Conservation (phyloP, 2,329 filamentous ascomycete genomes). For the Apiospora phragmitis region DNA sequence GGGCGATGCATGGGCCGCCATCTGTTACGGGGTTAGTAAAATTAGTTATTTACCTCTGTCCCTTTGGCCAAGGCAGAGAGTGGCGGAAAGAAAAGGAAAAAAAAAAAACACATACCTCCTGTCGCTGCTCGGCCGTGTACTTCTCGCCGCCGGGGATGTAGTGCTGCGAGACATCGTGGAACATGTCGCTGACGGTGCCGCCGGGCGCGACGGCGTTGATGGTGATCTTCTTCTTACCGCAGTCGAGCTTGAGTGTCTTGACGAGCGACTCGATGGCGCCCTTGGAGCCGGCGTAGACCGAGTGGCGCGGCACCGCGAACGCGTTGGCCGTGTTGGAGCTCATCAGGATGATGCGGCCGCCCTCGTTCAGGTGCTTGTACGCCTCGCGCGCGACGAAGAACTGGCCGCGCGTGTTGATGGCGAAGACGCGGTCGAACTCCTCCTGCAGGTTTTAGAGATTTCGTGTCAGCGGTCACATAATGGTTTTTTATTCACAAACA, state of each 20-base stretch:
- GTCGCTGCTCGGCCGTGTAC: conserved; percentile 21
- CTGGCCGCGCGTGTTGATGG: conserved; percentile 59
- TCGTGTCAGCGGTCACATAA: background rate
- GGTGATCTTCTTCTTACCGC: conserved; percentile 37
- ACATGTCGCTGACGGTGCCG: conserved; percentile 38
- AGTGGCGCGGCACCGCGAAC: conserved; percentile 32
- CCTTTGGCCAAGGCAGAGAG: too few relatives aligned
- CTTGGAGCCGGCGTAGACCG: conserved; percentile 38
- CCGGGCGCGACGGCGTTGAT: conserved; percentile 38
- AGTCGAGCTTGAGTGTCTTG: conserved; percentile 25
- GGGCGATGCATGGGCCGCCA: conserved; percentile 38
- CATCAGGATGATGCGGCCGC: conserved; percentile 66
- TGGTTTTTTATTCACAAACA: too few relatives aligned
- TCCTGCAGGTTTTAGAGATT: conserved; percentile 35
- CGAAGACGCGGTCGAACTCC: conserved; percentile 63
- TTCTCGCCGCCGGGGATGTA: conserved; percentile 41
- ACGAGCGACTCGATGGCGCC: conserved; percentile 37
- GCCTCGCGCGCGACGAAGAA: conserved; percentile 65
- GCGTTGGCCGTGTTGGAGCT: conserved; percentile 54
- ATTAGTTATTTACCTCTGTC: too few relatives aligned
- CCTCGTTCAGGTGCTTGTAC: conserved; percentile 60
- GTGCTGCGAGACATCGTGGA: conserved; percentile 34
- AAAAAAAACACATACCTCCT: conserved; percentile 16
- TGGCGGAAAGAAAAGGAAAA: too few relatives aligned
- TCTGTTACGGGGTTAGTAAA: conserved; percentile 14